Evolutionary conservation across 2,329 filamentous ascomycete species (phyloP), one percentile per base, ranked within the genome.

Genomic region (Pseudogymnoascus sp.): DNA sequence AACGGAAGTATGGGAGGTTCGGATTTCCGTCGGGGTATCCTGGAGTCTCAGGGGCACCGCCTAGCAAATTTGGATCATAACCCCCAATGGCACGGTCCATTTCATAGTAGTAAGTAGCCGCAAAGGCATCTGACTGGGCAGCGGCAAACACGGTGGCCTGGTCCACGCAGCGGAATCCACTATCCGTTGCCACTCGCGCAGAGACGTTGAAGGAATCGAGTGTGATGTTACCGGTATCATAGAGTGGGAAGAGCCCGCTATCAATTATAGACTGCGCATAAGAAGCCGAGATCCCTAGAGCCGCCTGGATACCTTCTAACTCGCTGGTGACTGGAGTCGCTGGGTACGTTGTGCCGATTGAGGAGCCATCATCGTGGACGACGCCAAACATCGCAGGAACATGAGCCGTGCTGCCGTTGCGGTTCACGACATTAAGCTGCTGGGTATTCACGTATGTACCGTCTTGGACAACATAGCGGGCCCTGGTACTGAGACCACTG

Each of bases 201-300:
- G 78, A 78, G 2, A 83, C 78, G 63, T 83, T 83, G 74, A 82
- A 83, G 2, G 78, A 74, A 66, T 84, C 79, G 2, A 83, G 74
- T 0, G 81, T 82, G 6, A 80, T 63, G 59, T 84, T 83, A 2
- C 79, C 77, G 0, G 78, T 79, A 49, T 75, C 69, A 60, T 77
- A 76, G 35, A 76, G 72, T 0, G 81, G 80, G 65, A 83, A 81
- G 7, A 83, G 74, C 0, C 76, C 75, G 3, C 75, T 77, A 41
- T 78, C 68, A 33, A 78, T 76, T 61, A 80, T 75, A 6, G 67
- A 68, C 33, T 75, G 71, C 1, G 76, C 75, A 29, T 77, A 74
- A 1, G 74, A 74, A 4, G 73, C 70, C 11, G 77, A 76, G 63
- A 83, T 81, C 1, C 76, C 74, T 0, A 83, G 75, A 0, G 76